phyloP scores from a whole-genome alignment of 2,329 filamentous ascomycete genomes.

The Claviceps capensis region DNA sequence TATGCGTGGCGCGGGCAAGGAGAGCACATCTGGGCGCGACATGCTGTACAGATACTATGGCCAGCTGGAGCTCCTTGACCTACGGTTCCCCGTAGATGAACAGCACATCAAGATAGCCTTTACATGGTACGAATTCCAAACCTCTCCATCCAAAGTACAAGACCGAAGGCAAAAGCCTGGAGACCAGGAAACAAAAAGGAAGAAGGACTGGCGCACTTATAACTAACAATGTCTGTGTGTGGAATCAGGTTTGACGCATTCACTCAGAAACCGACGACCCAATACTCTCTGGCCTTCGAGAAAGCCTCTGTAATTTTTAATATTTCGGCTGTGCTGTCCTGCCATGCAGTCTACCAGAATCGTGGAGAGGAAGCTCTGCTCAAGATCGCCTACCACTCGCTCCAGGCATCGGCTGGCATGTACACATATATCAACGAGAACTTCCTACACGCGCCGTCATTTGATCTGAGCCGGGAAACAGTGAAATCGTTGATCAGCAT shows the following conservation, averaged over 20 bases:
- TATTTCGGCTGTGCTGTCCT: slow-evolving; percentile 91
- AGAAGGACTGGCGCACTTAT: too few relatives aligned
- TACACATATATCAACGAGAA: slow-evolving; percentile 99
- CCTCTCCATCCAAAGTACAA: background rate
- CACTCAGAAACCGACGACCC: slow-evolving; percentile 91
- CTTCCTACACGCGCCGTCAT: slow-evolving; percentile 90
- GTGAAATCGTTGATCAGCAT: slow-evolving; percentile 88
- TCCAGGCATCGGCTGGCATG: slow-evolving; percentile 97
- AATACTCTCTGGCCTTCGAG: slow-evolving; percentile 93
- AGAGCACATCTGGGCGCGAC: slow-evolving; percentile 86
- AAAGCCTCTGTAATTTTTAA: slow-evolving; percentile 99
- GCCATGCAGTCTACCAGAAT: slow-evolving; percentile 86
- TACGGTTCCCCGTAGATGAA: slow-evolving; percentile 94
- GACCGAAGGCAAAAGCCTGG: too few relatives aligned
- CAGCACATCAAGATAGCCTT: slow-evolving; percentile 99
- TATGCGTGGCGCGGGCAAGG: slow-evolving; percentile 93
- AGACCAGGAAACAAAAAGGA: background rate
- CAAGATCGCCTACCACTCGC: slow-evolving; percentile 95
- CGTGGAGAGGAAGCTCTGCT: slow-evolving; percentile 82
- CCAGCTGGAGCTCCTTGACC: slow-evolving; percentile 84
- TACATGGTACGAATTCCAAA: slow-evolving; percentile 55
- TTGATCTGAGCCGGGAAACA: slow-evolving; percentile 89
- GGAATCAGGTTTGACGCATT: slow-evolving; percentile 87
- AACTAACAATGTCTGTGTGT: background rate
- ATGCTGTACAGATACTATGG: slow-evolving; percentile 95